A percentile compares a stretch with the other conserved stretches of the same genome.
These are phyloP conservation scores for Reutealis trisperma DNA, from an alignment of 345 rosid species.

Conservation along the genomic window DNA sequence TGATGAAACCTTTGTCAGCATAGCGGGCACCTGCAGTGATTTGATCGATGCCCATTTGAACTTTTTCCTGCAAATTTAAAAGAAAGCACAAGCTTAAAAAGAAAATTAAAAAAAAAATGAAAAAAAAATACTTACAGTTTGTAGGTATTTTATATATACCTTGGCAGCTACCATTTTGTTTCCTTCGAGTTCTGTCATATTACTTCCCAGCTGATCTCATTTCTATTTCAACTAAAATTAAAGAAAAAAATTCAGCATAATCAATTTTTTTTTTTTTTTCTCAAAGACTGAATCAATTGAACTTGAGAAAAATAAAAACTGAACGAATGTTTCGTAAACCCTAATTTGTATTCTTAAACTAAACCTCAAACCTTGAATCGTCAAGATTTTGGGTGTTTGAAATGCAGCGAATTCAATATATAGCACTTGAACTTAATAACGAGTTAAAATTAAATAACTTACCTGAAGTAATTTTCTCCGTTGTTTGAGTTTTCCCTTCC, in stretches of 20 bases:
- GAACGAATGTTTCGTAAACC: no score
- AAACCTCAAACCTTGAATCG: no score
- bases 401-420: no score
- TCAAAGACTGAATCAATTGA: background rate
- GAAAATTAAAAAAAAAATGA: background rate
- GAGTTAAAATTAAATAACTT: no score
- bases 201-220: background rate
- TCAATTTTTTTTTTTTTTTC: no score
- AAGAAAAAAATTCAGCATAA: background rate
- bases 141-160: background rate
- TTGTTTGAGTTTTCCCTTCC: background rate
- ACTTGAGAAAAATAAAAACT: no score
- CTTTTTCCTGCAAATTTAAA: constrained; percentile 24
- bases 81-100: background rate
- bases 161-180: constrained; percentile 11
- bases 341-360: no score
- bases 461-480: no score
- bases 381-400: no score
- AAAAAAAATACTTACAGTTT: background rate
- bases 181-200: no score
- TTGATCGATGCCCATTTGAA: background rate
- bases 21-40: constrained; percentile 19
- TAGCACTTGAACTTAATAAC: background rate
- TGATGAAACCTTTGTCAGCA: constrained; percentile 13
- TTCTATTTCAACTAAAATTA: background rate